A percentile compares a stretch with the other conserved stretches of the same genome.
These are phyloP conservation scores for Scutellaria baicalensis DNA, from an alignment of 257 asterid species.

Conservation along the genomic window DNA sequence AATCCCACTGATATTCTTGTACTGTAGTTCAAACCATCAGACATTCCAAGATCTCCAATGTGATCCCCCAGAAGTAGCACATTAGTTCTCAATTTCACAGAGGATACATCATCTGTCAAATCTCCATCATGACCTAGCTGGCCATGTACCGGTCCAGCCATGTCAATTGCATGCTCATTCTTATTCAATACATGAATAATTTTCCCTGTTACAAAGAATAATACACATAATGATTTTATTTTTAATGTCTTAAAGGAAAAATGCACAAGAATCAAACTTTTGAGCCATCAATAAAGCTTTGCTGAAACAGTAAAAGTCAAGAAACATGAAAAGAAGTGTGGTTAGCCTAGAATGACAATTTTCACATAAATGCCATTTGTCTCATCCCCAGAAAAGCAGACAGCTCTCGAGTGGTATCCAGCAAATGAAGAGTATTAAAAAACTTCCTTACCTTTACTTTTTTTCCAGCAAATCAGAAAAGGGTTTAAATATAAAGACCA, in stretches of 20 bases:
- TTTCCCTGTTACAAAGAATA: conserved; percentile 53
- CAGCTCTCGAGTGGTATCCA: background rate
- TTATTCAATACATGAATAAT: conserved; percentile 89
- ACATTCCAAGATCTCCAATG: conserved; percentile 93
- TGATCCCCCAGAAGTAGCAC: conserved; percentile 95
- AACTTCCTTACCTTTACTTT: background rate
- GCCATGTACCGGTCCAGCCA: conserved; percentile 79
- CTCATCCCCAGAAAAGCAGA: background rate
- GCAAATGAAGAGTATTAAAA: background rate
- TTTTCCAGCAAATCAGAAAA: background rate
- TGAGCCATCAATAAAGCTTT: background rate
- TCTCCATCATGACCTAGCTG: conserved; percentile 43
- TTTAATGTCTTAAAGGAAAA: background rate
- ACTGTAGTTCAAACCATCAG: conserved; percentile 76
- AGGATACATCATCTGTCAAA: conserved; percentile 37
- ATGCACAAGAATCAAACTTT: background rate
- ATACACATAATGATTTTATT: background rate
- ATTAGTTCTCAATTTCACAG: conserved; percentile 64
- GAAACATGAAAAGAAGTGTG: background rate
- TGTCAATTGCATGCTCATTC: conserved; percentile 92
- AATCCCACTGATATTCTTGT: conserved; percentile 86
- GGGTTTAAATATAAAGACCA: background rate
- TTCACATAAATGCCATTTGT: background rate
- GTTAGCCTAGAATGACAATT: background rate
- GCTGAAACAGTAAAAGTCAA: background rate